phyloP scores from a whole-genome alignment of 2,329 filamentous ascomycete species.

The Paecilomyces fulvus region DNA sequence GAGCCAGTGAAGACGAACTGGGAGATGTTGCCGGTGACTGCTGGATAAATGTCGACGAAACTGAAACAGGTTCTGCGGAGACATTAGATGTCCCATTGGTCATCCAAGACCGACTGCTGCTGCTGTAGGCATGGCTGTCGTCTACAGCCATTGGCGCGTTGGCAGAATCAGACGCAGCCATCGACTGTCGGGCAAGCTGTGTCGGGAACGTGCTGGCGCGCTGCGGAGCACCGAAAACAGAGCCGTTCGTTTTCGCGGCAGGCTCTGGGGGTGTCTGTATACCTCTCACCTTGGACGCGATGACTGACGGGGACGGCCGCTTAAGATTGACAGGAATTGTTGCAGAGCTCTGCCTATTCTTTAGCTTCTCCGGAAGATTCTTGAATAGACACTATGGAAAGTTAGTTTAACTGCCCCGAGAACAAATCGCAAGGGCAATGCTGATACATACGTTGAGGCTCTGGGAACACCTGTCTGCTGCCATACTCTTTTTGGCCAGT shows the following conservation, averaged over 20 bases:
- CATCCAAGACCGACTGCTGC: conserved; percentile 1
- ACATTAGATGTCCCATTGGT: conserved; percentile 4
- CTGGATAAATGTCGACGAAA: neutral
- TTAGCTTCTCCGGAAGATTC: conserved; percentile 65
- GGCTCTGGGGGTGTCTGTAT: conserved; percentile 12
- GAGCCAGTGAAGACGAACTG: neutral
- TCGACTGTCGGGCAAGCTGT: conserved; percentile 17
- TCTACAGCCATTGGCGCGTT: conserved; percentile 24
- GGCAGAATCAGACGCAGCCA: conserved; percentile 9
- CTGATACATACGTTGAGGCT: conserved; percentile 59
- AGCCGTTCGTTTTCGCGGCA: conserved; percentile 6
- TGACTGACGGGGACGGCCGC: conserved; percentile 30
- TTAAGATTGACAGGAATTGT: conserved; percentile 40
- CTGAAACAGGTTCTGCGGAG: neutral
- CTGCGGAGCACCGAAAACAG: conserved; percentile 14
- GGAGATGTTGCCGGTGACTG: neutral
- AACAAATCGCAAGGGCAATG: neutral
- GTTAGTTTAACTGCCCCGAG: neutral
- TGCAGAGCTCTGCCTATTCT: conserved; percentile 43
- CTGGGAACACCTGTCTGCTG: conserved; percentile 74
- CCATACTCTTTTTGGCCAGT: conserved; percentile 74
- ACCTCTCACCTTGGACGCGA: conserved; percentile 6
- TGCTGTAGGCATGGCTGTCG: conserved; percentile 12
- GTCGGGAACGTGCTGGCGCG: conserved; percentile 34
- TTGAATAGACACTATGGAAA: conserved; percentile 64